phyloP scores from a whole-genome alignment of 495 filamentous ascomycete species.

The Penicillium ochrochloron region DNA sequence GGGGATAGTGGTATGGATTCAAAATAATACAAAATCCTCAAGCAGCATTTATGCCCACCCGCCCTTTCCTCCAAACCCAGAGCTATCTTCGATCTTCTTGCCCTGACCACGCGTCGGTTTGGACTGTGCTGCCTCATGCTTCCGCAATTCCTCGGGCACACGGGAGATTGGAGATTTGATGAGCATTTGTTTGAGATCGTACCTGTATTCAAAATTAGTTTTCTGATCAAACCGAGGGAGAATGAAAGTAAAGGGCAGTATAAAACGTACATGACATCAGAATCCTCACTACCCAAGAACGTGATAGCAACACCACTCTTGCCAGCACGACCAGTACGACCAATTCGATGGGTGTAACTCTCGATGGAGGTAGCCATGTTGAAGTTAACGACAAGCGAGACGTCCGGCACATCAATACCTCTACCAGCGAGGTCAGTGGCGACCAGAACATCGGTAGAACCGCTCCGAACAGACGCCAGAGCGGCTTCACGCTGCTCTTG shows the following conservation, averaged over 20 bases:
- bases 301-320: constrained; percentile 98
- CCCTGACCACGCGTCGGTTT: constrained; percentile 63
- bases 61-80: constrained; percentile 63
- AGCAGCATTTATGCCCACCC: constrained; percentile 43
- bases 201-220: constrained; percentile 45
- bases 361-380: constrained; percentile 97
- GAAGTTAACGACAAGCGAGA: constrained; percentile 95
- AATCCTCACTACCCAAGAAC: constrained; percentile 91
- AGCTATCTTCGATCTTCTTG: constrained; percentile 67
- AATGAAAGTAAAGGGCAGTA: neutral
- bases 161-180: constrained; percentile 87
- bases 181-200: constrained; percentile 94
- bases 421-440: constrained; percentile 95
- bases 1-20: constrained; percentile 10
- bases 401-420: constrained; percentile 98
- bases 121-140: constrained; percentile 93
- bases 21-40: constrained; percentile 6
- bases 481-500: constrained; percentile 98
- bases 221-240: neutral
- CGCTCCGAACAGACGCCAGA: constrained; percentile 80
- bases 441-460: constrained; percentile 84
- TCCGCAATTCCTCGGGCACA: constrained; percentile 90
- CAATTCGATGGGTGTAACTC: constrained; percentile 96
- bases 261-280: constrained; percentile 80
- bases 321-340: constrained; percentile 95